A percentile compares a stretch with the other conserved stretches of the same genome.
phyloP scores from a whole-genome alignment of 768 basidiomycete species.

The Rhodotorula sphaerocarpa region DNA sequence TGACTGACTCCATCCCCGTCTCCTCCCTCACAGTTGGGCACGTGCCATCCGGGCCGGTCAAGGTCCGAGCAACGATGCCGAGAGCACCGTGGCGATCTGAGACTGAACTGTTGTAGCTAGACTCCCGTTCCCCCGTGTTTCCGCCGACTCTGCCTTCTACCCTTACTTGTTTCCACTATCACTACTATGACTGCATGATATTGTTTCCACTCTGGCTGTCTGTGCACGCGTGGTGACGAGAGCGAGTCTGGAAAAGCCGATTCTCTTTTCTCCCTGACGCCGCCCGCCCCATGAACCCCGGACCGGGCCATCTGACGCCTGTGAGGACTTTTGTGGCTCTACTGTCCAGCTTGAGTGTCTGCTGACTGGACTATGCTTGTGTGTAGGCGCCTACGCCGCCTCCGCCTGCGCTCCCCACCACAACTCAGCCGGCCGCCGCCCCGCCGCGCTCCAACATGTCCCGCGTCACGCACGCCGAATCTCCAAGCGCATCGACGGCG shows the following conservation, averaged over 20 bases:
- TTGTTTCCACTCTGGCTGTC: background rate
- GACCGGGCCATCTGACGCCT: conserved; percentile 3
- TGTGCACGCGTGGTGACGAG: background rate
- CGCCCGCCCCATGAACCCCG: background rate
- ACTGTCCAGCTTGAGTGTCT: background rate
- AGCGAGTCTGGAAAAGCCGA: too few relatives aligned
- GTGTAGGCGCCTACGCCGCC: background rate
- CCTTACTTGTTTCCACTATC: background rate
- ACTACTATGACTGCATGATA: background rate
- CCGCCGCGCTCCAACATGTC: background rate
- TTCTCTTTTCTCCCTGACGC: too few relatives aligned
- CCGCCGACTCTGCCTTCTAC: too few relatives aligned
- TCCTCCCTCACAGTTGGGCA: conserved; percentile 7
- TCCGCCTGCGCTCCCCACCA: background rate
- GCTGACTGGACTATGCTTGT: too few relatives aligned
- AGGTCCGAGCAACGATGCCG: conserved; percentile 11
- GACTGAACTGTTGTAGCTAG: background rate
- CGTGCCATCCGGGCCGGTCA: conserved; percentile 20
- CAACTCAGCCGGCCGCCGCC: background rate
- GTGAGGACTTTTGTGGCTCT: background rate
- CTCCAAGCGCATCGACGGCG: background rate
- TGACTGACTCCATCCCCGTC: background rate
- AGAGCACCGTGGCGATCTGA: conserved; percentile 7
- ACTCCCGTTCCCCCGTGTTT: background rate
- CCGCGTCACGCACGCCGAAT: background rate